phyloP scores from a whole-genome alignment of 495 filamentous ascomycete genomes.

The Clavariopsis aquatica region DNA sequence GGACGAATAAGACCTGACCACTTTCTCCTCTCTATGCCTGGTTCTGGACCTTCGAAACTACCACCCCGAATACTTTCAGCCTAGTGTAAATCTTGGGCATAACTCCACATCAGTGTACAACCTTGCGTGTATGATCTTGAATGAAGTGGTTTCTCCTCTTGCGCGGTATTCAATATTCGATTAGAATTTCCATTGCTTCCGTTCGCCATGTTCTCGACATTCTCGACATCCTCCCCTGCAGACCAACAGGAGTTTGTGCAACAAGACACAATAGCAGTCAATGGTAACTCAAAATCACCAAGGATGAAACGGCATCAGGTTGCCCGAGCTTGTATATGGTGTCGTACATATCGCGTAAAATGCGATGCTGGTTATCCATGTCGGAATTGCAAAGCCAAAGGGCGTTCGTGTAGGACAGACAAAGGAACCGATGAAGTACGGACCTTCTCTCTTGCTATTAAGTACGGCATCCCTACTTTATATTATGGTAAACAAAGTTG shows the following conservation, averaged over 20 bases:
- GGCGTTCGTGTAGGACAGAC: constrained; percentile 39
- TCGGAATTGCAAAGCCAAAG: constrained; percentile 49
- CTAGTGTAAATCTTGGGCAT: too few species aligned
- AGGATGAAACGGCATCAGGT: constrained; percentile 48
- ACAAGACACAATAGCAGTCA: too few species aligned
- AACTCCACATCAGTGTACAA: too few species aligned
- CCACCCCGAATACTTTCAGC: too few species aligned
- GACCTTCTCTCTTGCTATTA: constrained; percentile 46
- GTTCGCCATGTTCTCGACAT: constrained; percentile 15
- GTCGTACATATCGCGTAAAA: constrained; percentile 51
- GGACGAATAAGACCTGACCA: background rate
- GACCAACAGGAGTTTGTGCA: too few species aligned
- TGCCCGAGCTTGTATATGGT: constrained; percentile 53
- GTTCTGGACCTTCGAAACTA: too few species aligned
- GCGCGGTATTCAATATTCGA: too few species aligned
- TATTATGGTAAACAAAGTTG: too few species aligned
- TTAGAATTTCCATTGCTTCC: too few species aligned
- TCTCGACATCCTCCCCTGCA: too few species aligned
- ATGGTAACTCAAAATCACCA: background rate
- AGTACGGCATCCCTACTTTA: constrained; percentile 7
- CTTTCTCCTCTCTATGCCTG: background rate
- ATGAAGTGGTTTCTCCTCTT: too few species aligned
- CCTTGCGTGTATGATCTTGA: too few species aligned
- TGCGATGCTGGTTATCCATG: constrained; percentile 52
- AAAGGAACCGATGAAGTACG: constrained; percentile 34